Conservation (phyloP, 2,329 filamentous ascomycete genomes). For the Neurospora sp. region DNA sequence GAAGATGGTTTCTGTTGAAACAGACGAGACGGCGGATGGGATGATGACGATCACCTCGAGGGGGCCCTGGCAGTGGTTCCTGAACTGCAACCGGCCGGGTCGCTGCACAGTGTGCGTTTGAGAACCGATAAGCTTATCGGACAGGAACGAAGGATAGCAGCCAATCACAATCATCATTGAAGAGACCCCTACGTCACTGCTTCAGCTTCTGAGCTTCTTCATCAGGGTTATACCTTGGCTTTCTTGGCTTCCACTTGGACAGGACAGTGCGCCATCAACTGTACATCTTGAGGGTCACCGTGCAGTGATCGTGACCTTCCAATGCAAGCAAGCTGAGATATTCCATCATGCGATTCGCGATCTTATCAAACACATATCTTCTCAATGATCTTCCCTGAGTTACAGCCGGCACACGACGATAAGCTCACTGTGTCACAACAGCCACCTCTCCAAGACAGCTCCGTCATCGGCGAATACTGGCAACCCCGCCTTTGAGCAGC, state of each 20-base stretch:
- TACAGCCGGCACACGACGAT: neutral
- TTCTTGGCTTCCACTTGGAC: neutral
- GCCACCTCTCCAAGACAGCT: neutral
- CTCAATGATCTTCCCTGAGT: too few relatives aligned
- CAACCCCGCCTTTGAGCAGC: neutral
- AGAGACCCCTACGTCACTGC: neutral
- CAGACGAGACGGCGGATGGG: neutral
- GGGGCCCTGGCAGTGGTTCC: neutral
- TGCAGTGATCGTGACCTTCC: neutral
- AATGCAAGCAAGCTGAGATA: neutral
- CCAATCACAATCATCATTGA: neutral
- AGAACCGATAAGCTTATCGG: neutral
- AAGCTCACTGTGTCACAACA: neutral
- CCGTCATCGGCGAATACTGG: neutral
- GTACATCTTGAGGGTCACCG: neutral
- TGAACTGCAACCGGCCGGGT: neutral
- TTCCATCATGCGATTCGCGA: neutral
- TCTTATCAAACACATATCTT: neutral
- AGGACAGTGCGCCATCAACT: neutral
- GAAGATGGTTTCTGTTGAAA: neutral
- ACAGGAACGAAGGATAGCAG: neutral
- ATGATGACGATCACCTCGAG: neutral
- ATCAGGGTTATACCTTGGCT: neutral
- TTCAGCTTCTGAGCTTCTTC: neutral
- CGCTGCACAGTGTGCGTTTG: neutral